These are phyloP conservation scores for Podospora australis DNA, from an alignment of 495 filamentous ascomycete species.

Conservation along the genomic window DNA sequence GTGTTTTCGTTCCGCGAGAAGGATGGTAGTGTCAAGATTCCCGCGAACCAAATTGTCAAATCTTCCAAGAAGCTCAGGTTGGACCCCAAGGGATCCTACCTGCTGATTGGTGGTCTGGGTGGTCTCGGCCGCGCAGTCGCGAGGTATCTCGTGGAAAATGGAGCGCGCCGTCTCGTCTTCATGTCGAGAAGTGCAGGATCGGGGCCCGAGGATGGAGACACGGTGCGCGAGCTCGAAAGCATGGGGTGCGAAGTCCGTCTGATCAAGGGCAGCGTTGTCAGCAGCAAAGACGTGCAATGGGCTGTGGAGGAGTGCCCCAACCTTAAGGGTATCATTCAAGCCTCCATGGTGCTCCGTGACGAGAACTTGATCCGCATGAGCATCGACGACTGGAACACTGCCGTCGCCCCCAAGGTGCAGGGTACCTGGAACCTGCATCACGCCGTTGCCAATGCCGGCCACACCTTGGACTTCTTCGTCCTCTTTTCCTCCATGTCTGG, in stretches of 20 bases:
- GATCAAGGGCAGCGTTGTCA: slow-evolving; percentile 25
- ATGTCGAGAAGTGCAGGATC: slow-evolving; percentile 4
- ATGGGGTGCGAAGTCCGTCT: slow-evolving; percentile 27
- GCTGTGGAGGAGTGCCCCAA: slow-evolving; percentile 13
- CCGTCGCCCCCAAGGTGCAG: background rate
- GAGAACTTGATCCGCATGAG: slow-evolving; percentile 30
- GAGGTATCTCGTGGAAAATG: slow-evolving; percentile 27
- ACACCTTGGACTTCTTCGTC: slow-evolving; percentile 52
- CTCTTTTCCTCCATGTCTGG: slow-evolving; percentile 31
- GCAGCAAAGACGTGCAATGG: slow-evolving; percentile 19
- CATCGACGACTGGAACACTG: slow-evolving; percentile 14
- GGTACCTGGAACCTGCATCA: slow-evolving; percentile 8
- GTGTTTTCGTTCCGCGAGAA: too few species aligned
- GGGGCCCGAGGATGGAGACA: background rate
- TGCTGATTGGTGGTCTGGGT: slow-evolving; percentile 39
- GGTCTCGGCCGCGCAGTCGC: slow-evolving; percentile 37
- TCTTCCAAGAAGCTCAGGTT: too few species aligned
- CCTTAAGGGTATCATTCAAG: slow-evolving; percentile 40
- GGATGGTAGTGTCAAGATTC: too few species aligned
- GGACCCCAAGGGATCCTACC: slow-evolving; percentile 33
- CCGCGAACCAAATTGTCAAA: background rate
- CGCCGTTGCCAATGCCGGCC: background rate
- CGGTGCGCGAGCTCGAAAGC: slow-evolving; percentile 3
- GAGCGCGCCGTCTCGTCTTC: slow-evolving; percentile 30
- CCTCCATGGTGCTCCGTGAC: slow-evolving; percentile 39